A percentile compares a stretch with the other conserved stretches of the same genome.
Evolutionary conservation across 2,329 filamentous ascomycete genomes (phyloP).

Genomic region (Fonsecaea pugnacius): DNA sequence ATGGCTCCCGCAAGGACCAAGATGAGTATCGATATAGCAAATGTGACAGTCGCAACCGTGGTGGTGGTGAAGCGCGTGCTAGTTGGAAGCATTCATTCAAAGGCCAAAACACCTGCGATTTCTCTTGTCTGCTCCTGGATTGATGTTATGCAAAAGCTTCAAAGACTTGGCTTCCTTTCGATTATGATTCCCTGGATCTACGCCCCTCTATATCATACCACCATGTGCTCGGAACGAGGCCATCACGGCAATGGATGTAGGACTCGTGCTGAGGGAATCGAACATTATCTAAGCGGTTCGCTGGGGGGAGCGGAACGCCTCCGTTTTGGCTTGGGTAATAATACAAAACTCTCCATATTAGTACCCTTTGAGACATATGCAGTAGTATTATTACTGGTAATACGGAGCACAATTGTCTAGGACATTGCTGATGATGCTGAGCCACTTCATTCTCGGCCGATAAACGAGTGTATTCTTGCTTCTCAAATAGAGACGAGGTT

Average conservation of each 20-base stretch:
- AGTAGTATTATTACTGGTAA: neutral
- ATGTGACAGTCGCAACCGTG: neutral
- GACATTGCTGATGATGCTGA: neutral
- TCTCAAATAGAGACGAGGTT: neutral
- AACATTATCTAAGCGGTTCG: slow-evolving; percentile 9
- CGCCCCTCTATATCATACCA: neutral
- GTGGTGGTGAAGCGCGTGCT: neutral
- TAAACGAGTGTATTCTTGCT: neutral
- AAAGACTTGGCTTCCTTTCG: neutral
- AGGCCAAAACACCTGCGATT: neutral
- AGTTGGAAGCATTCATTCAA: slow-evolving; percentile 13
- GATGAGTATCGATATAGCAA: slow-evolving; percentile 8
- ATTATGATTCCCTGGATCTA: neutral
- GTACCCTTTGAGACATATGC: neutral
- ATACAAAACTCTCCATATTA: neutral
- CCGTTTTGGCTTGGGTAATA: slow-evolving; percentile 9
- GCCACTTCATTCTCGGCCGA: neutral
- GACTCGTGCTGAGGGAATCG: neutral
- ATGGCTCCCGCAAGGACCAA: slow-evolving; percentile 14
- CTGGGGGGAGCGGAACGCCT: slow-evolving; percentile 8
- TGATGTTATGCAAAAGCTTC: neutral
- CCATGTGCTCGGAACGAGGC: slow-evolving; percentile 4
- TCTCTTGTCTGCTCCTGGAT: neutral
- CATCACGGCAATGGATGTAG: neutral
- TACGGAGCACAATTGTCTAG: neutral